A percentile compares a stretch with the other conserved stretches of the same genome.
Conservation (phyloP, 208 protist genomes). For the Acanthamoeba healyi region DNA sequence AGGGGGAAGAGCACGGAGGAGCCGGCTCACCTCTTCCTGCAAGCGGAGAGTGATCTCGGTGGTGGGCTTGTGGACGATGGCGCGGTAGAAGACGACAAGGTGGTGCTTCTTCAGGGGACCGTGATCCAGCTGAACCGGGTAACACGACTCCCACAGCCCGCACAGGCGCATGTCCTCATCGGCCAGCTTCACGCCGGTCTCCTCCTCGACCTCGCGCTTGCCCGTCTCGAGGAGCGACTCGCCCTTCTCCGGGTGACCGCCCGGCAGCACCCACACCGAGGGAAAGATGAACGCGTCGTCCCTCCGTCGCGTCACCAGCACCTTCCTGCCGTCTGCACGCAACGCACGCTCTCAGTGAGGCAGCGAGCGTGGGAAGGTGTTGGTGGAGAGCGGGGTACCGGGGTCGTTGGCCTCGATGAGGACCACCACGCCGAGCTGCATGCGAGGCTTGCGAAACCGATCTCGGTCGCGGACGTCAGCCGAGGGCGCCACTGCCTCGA, state of each 20-base stretch:
- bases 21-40: not conserved
- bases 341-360: not conserved
- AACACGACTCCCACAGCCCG: constrained; percentile 35
- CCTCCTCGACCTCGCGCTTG: constrained; percentile 76
- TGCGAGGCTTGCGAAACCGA: not conserved
- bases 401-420: constrained; percentile 19
- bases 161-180: constrained; percentile 36
- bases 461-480: not conserved
- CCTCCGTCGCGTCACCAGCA: not conserved
- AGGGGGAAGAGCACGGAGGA: too few relatives aligned
- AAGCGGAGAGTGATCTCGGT: constrained; percentile 2
- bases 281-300: constrained; percentile 74
- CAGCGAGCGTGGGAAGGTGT: not conserved
- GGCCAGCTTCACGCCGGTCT: constrained; percentile 66
- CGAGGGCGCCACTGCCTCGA: not conserved
- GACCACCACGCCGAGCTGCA: not conserved
- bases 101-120: constrained; percentile 18
- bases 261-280: constrained; percentile 76
- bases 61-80: not conserved
- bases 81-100: constrained; percentile 51
- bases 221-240: constrained; percentile 75
- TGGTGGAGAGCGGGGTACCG: not conserved
- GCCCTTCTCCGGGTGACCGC: constrained; percentile 79
- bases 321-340: not conserved
- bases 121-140: not conserved